These are phyloP conservation scores for Mortierella sp. DNA, from an alignment of 371 early-diverging fungal species.

Conservation along the genomic window DNA sequence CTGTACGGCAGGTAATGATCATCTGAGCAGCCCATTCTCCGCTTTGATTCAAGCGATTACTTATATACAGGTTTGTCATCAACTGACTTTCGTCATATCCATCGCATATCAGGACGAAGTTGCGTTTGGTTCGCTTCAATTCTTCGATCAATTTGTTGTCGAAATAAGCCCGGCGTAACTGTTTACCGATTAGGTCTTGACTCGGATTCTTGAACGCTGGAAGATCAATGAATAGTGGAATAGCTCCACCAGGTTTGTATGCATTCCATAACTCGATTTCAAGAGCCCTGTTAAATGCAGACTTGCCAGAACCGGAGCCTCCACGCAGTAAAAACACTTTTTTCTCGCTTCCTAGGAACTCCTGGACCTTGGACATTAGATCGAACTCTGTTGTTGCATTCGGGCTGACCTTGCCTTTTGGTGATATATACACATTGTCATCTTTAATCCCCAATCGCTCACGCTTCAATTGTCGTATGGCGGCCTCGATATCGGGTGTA, in stretches of 20 bases:
- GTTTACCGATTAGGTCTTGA: slow-evolving; percentile 5
- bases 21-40: slow-evolving; percentile 7
- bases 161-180: background rate
- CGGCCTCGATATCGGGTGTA: background rate
- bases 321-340: slow-evolving; percentile 16
- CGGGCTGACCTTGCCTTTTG: slow-evolving; percentile 1
- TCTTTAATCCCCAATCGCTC: background rate
- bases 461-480: background rate
- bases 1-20: slow-evolving; percentile 14
- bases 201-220: slow-evolving; percentile 2
- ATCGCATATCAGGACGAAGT: background rate
- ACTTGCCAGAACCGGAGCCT: slow-evolving; percentile 21
- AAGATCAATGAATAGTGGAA: slow-evolving; percentile 6
- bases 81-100: slow-evolving; percentile 19
- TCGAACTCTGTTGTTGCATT: background rate
- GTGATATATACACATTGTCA: background rate
- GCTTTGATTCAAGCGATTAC: slow-evolving; percentile 1
- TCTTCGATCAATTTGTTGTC: slow-evolving; percentile 4
- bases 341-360: background rate
- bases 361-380: background rate
- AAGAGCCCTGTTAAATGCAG: too few relatives aligned
- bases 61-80: background rate
- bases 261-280: background rate
- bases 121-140: background rate
- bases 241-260: background rate